Conservation (phyloP, 2,329 filamentous ascomycete genomes). For the Fusarium mundagurra region DNA sequence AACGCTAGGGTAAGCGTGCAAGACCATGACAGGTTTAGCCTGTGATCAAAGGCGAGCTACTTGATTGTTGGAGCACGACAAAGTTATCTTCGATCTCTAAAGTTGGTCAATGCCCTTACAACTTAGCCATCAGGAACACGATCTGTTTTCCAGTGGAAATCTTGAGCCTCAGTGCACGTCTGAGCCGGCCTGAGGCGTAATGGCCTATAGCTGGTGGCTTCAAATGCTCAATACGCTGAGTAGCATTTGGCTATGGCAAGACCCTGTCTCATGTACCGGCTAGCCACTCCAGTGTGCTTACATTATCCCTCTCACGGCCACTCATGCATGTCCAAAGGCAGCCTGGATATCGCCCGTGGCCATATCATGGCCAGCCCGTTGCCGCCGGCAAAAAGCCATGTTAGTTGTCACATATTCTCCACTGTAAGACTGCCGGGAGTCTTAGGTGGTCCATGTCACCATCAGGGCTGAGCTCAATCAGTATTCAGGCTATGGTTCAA, state of each 20-base stretch:
- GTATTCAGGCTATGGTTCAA: neutral
- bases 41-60: conserved; percentile 7
- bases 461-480: neutral
- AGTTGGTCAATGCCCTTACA: neutral
- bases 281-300: neutral
- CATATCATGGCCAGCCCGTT: conserved; percentile 1
- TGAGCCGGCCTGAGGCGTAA: neutral
- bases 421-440: conserved; percentile 20
- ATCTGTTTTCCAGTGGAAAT: neutral
- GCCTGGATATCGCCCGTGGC: conserved; percentile 12
- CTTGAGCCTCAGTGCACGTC: neutral
- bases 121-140: neutral
- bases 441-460: neutral
- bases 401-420: conserved; percentile 29
- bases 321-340: conserved; percentile 9
- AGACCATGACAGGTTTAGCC: conserved; percentile 33
- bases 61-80: conserved; percentile 1
- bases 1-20: conserved; percentile 35
- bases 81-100: neutral
- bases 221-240: neutral
- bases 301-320: conserved; percentile 3
- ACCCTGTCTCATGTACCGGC: conserved; percentile 5
- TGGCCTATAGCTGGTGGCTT: conserved; percentile 12
- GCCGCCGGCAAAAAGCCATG: conserved; percentile 31
- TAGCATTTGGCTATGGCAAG: neutral